Conservation (phyloP, 163 green algal species). For the Chlorella variabilis region DNA sequence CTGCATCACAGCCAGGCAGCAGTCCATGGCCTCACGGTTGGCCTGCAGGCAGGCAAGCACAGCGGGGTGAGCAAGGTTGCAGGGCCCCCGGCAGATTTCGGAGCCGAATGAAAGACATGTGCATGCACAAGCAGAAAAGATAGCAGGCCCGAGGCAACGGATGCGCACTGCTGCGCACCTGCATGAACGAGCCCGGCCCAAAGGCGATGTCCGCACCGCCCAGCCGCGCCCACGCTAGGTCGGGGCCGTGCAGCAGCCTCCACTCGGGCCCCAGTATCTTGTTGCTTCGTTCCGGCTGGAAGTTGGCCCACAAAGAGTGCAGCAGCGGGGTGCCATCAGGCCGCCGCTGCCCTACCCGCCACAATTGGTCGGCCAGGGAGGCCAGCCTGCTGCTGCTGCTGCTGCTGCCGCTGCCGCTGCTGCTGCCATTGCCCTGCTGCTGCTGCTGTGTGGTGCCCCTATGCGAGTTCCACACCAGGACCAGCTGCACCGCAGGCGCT, state of each 20-base stretch:
- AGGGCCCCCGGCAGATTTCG: background rate
- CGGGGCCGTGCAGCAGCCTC: slow-evolving; percentile 59
- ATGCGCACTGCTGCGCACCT: slow-evolving; percentile 50
- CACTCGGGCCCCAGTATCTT: slow-evolving; percentile 68
- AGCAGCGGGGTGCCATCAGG: slow-evolving; percentile 17
- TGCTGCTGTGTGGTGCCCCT: no score
- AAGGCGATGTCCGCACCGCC: slow-evolving; percentile 69
- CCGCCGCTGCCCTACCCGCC: background rate
- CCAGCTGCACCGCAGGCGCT: slow-evolving; percentile 24
- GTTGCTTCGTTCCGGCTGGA: slow-evolving; percentile 65
- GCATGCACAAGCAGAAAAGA: no score
- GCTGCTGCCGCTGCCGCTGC: background rate
- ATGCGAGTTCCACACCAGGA: slow-evolving; percentile 39
- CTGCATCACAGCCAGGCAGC: slow-evolving; percentile 62
- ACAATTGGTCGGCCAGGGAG: slow-evolving; percentile 7
- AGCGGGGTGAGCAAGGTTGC: background rate
- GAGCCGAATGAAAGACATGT: no score
- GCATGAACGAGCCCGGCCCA: slow-evolving; percentile 67
- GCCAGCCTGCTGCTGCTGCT: background rate
- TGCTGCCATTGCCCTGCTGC: no score
- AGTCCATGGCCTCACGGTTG: slow-evolving; percentile 75
- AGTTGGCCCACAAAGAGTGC: slow-evolving; percentile 85
- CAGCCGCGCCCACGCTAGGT: slow-evolving; percentile 65
- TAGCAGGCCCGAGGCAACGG: no score
- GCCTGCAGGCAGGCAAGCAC: slow-evolving; percentile 45